phyloP scores from a whole-genome alignment of 345 rosid species.

The Rhizophora apiculata region DNA sequence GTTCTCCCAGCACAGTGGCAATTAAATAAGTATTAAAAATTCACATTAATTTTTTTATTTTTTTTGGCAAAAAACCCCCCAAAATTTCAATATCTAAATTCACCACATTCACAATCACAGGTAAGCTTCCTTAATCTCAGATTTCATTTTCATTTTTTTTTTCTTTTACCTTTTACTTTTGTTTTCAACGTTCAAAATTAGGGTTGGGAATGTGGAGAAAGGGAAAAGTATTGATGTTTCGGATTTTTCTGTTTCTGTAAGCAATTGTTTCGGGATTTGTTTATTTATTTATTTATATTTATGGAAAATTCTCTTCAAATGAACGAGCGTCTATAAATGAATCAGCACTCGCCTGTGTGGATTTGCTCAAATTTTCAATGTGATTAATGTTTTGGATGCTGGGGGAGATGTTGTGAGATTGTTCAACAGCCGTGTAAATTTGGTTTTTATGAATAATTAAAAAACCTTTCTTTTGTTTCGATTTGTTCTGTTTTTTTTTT shows the following conservation, averaged over 20 bases:
- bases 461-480: background rate
- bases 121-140: slow-evolving; percentile 8
- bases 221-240: background rate
- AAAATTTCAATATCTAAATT: slow-evolving; percentile 7
- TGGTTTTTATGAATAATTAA: background rate
- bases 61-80: slow-evolving; percentile 13
- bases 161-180: background rate
- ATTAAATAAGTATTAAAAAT: background rate
- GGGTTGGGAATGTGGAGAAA: background rate
- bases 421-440: background rate
- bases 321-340: background rate
- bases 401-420: background rate
- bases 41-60: slow-evolving; percentile 21
- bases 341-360: too few species aligned
- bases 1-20: background rate
- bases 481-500: background rate
- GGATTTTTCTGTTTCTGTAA: background rate
- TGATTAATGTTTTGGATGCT: background rate
- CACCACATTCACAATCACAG: slow-evolving; percentile 9
- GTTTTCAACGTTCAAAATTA: background rate
- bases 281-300: slow-evolving; percentile 12
- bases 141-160: background rate
- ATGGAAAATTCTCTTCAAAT: slow-evolving; percentile 2
- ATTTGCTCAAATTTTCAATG: too few species aligned
- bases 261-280: background rate